phyloP scores from a whole-genome alignment of 495 filamentous ascomycete species.

The Penicillium paradoxum region DNA sequence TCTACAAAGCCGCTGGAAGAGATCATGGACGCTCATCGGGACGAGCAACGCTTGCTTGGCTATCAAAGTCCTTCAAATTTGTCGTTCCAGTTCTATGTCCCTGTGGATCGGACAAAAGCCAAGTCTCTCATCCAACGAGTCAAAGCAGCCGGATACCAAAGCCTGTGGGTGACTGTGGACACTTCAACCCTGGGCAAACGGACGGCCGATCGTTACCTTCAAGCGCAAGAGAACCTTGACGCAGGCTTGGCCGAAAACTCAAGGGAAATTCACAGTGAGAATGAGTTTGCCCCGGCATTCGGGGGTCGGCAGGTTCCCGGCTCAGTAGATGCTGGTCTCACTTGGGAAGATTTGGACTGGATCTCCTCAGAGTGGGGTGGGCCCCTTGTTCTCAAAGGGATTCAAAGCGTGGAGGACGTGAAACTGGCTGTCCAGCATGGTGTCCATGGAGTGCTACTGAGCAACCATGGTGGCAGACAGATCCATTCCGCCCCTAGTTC shows the following conservation, averaged over 20 bases:
- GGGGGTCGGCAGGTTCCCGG: constrained; percentile 17
- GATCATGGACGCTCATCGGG: constrained; percentile 18
- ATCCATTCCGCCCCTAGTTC: constrained; percentile 12
- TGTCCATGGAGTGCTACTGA: constrained; percentile 16
- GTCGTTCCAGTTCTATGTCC: constrained; percentile 17
- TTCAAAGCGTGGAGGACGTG: constrained; percentile 15
- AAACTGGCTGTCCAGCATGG: constrained; percentile 12
- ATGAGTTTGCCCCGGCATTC: constrained; percentile 14
- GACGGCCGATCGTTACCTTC: constrained; percentile 19
- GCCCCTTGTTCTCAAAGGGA: constrained; percentile 14
- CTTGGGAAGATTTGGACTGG: constrained; percentile 17
- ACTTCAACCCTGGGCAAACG: constrained; percentile 18
- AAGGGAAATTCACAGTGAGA: constrained; percentile 7
- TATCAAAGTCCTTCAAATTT: constrained; percentile 14
- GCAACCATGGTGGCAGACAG: constrained; percentile 15
- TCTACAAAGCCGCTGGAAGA: constrained; percentile 15
- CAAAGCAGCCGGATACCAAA: constrained; percentile 18
- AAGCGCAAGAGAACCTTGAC: constrained; percentile 16
- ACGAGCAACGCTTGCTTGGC: constrained; percentile 8
- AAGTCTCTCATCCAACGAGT: constrained; percentile 15
- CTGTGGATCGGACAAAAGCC: constrained; percentile 13
- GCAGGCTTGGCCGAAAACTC: neutral
- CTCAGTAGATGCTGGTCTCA: constrained; percentile 14
- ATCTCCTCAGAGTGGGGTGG: constrained; percentile 18
- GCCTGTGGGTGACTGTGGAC: constrained; percentile 20